A percentile compares a stretch with the other conserved stretches of the same genome.
Evolutionary conservation across 2,329 filamentous ascomycete genomes (phyloP).

Genomic region (Neoarthrinium moseri): DNA sequence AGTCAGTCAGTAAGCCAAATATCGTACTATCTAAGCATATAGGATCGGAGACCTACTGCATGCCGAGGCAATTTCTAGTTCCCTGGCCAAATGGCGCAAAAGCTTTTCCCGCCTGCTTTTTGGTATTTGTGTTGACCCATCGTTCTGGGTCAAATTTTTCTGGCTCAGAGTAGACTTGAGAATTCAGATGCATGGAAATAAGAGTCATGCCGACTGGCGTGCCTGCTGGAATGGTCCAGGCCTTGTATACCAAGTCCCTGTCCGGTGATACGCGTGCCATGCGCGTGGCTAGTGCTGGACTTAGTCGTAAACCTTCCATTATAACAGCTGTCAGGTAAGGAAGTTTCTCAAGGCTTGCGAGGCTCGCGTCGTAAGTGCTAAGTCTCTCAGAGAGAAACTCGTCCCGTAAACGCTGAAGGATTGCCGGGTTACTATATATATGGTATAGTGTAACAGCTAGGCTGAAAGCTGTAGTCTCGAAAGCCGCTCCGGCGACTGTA

Average conservation of each 20-base stretch:
- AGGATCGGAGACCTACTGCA: not conserved
- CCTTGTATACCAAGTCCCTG: slow-evolving; percentile 20
- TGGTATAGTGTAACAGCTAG: not conserved
- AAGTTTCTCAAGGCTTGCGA: slow-evolving; percentile 18
- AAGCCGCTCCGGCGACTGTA: not conserved
- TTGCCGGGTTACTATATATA: not conserved
- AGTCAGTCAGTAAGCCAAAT: not conserved
- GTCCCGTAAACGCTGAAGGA: not conserved
- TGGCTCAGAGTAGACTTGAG: slow-evolving; percentile 21
- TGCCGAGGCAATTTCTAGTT: slow-evolving; percentile 6
- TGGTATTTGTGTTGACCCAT: slow-evolving; percentile 15
- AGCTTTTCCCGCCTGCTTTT: not conserved
- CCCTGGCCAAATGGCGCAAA: slow-evolving; percentile 5
- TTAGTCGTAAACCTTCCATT: slow-evolving; percentile 43
- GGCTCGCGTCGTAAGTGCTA: not conserved
- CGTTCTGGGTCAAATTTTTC: slow-evolving; percentile 25
- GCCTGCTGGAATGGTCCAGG: slow-evolving; percentile 24
- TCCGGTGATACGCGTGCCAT: slow-evolving; percentile 40
- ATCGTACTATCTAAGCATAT: too few species aligned
- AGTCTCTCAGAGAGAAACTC: not conserved
- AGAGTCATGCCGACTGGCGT: slow-evolving; percentile 29
- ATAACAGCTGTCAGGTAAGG: slow-evolving; percentile 44
- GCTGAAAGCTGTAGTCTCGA: slow-evolving; percentile 1
- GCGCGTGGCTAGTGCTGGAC: slow-evolving; percentile 38
- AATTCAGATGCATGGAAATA: slow-evolving; percentile 23